Conservation (phyloP, 176 grass and related monocot genomes). For the Eleusine coracana region DNA sequence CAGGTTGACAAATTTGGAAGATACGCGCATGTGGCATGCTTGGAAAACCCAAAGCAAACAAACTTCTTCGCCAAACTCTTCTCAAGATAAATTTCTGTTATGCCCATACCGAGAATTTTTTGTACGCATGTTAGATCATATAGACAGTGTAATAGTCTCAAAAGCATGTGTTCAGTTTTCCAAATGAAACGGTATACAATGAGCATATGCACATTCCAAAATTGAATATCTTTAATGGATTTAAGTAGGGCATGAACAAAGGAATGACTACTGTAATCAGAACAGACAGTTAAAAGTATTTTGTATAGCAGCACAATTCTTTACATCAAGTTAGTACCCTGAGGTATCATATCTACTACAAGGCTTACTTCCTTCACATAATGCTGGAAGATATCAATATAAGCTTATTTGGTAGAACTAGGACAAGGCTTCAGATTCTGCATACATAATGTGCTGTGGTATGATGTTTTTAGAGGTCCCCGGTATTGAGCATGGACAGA, state of each 20-base stretch:
- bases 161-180: slow-evolving; percentile 21
- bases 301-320: slow-evolving; percentile 28
- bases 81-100: slow-evolving; percentile 55
- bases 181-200: neutral
- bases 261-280: neutral
- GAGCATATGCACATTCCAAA: slow-evolving; percentile 9
- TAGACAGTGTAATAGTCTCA: slow-evolving; percentile 1
- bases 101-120: neutral
- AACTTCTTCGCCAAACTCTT: slow-evolving; percentile 89
- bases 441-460: slow-evolving; percentile 39
- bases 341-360: slow-evolving; percentile 42
- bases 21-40: slow-evolving; percentile 78
- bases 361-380: neutral
- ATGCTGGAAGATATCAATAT: slow-evolving; percentile 25
- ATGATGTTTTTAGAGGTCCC: slow-evolving; percentile 6
- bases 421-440: slow-evolving; percentile 18
- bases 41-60: slow-evolving; percentile 67
- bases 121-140: slow-evolving; percentile 30
- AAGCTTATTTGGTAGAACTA: slow-evolving; percentile 25
- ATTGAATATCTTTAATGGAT: neutral
- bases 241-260: neutral
- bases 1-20: slow-evolving; percentile 90
- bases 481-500: slow-evolving; percentile 28
- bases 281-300: slow-evolving; percentile 8
- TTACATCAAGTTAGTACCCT: slow-evolving; percentile 39